Percentiles rank a stretch among this genome's conserved stretches.
These are phyloP conservation scores for Adansonia grandidieri DNA, from an alignment of 441 rosid species.

Conservation along the genomic window DNA sequence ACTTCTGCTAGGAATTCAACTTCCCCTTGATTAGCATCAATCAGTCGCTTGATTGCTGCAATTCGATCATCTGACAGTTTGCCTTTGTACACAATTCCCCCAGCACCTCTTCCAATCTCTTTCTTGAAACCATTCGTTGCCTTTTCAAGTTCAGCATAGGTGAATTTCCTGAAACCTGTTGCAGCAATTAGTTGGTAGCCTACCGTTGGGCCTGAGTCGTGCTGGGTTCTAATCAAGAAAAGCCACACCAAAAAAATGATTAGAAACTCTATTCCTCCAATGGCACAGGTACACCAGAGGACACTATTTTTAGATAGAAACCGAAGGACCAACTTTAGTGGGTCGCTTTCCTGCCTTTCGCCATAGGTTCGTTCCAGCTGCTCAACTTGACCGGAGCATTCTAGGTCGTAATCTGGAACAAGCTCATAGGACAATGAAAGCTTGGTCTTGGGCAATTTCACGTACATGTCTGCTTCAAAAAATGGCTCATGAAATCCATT, in stretches of 20 bases:
- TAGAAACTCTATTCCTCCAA: constrained; percentile 35
- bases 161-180: constrained; percentile 17
- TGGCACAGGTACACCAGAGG: constrained; percentile 27
- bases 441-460: constrained; percentile 31
- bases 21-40: constrained; percentile 14
- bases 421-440: not conserved
- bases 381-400: not conserved
- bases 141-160: constrained; percentile 9
- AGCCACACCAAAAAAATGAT: not conserved
- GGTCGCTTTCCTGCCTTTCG: not conserved
- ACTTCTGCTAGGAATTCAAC: constrained; percentile 19
- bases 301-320: constrained; percentile 9
- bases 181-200: constrained; percentile 6
- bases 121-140: not conserved
- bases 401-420: not conserved
- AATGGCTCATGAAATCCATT: constrained; percentile 30
- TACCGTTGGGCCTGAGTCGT: not conserved
- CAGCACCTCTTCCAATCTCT: constrained; percentile 7
- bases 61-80: constrained; percentile 14
- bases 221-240: constrained; percentile 15
- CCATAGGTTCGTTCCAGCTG: constrained; percentile 21
- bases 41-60: constrained; percentile 12
- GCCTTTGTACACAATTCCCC: constrained; percentile 15
- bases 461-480: constrained; percentile 25
- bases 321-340: not conserved